A percentile compares a stretch with the other conserved stretches of the same genome.
These are phyloP conservation scores for Calonectria fujianensis DNA, from an alignment of 2,329 filamentous ascomycete genomes.

Conservation along the genomic window DNA sequence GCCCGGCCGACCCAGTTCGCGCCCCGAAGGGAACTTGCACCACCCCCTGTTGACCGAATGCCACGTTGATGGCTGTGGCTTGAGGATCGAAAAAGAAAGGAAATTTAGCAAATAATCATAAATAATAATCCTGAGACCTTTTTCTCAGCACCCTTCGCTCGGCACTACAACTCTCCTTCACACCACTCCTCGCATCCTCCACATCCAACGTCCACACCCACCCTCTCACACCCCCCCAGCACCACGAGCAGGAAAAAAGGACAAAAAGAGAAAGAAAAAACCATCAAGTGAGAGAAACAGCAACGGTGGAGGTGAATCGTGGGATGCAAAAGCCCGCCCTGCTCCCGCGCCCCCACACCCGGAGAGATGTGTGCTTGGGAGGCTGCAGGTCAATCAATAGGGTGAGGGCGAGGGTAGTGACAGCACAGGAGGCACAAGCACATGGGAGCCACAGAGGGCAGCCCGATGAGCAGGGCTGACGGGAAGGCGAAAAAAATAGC, in stretches of 20 bases:
- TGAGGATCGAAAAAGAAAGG: constrained; percentile 41
- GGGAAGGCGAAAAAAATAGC: constrained; percentile 11
- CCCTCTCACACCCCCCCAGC: not conserved
- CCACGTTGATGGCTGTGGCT: constrained; percentile 60
- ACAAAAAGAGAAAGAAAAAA: not conserved
- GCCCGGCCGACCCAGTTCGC: constrained; percentile 46
- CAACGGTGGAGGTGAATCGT: constrained; percentile 47
- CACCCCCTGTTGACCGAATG: constrained; percentile 53
- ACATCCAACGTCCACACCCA: constrained; percentile 39
- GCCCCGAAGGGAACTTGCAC: constrained; percentile 30
- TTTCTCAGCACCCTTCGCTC: not conserved
- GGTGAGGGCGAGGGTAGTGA: constrained; percentile 1
- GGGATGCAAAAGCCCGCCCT: not conserved
- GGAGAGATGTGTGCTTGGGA: constrained; percentile 34
- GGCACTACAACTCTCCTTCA: constrained; percentile 51
- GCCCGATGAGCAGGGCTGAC: constrained; percentile 13
- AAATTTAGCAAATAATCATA: constrained; percentile 1
- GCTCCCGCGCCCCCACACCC: constrained; percentile 41
- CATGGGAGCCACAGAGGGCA: constrained; percentile 9
- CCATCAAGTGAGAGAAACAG: constrained; percentile 42
- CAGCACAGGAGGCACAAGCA: not conserved
- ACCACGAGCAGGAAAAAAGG: constrained; percentile 9
- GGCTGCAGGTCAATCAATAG: constrained; percentile 23
- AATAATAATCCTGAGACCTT: constrained; percentile 22
- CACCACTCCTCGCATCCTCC: constrained; percentile 50